A percentile compares a stretch with the other conserved stretches of the same genome.
Conservation (phyloP, 2,329 filamentous ascomycete species). For the Trichoderma koningii region DNA sequence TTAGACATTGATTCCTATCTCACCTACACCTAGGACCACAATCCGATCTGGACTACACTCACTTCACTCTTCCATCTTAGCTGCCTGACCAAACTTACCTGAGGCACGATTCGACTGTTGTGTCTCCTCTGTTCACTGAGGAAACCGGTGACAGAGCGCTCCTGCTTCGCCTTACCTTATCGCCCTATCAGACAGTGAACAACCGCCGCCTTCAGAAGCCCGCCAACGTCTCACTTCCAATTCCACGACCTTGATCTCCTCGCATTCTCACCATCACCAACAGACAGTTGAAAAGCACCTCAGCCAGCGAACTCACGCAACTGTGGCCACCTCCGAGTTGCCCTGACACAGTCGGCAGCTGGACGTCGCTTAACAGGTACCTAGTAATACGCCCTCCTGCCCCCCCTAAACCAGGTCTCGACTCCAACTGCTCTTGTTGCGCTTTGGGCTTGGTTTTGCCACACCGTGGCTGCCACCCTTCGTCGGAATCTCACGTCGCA, state of each 20-base stretch:
- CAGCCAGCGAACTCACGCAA: no score
- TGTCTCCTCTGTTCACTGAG: background rate
- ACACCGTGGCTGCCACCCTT: slow-evolving; percentile 19
- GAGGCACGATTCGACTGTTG: no score
- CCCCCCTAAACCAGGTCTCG: background rate
- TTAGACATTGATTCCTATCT: background rate
- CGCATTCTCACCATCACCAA: no score
- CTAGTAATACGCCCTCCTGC: background rate
- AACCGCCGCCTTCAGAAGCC: background rate
- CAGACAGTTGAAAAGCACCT: no score
- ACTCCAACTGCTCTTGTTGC: slow-evolving; percentile 10
- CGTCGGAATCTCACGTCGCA: slow-evolving; percentile 23
- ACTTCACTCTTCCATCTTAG: no score
- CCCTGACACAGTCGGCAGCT: background rate
- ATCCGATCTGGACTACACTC: background rate
- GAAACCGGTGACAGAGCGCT: background rate
- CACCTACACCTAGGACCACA: background rate
- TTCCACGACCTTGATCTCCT: background rate
- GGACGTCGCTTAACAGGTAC: background rate
- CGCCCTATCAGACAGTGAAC: slow-evolving; percentile 11
- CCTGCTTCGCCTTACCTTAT: background rate
- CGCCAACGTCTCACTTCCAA: background rate
- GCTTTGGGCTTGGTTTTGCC: slow-evolving; percentile 10
- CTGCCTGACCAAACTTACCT: no score
- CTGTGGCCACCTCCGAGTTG: background rate